phyloP scores from a whole-genome alignment of 2,329 filamentous ascomycete genomes.

The Trichophyton equinum region DNA sequence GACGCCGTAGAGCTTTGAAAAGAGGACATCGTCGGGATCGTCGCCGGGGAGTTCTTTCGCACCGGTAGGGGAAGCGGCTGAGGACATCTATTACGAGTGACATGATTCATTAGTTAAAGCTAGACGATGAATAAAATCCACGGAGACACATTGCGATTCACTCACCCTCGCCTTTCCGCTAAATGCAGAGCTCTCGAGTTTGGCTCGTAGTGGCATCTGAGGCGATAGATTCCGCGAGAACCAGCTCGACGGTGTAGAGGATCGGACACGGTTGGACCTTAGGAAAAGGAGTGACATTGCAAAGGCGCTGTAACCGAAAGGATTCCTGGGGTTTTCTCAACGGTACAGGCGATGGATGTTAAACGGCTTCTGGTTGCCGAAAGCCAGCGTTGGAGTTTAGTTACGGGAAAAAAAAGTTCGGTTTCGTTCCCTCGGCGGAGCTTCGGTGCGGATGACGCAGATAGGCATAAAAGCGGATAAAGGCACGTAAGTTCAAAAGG shows the following conservation, averaged over 20 bases:
- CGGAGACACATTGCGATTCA: background rate
- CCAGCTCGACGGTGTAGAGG: slow-evolving; percentile 35
- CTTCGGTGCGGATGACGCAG: background rate
- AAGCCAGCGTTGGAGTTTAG: background rate
- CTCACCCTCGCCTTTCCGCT: slow-evolving; percentile 42
- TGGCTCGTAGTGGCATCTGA: slow-evolving; percentile 70
- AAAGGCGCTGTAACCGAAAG: background rate
- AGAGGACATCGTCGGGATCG: slow-evolving; percentile 81
- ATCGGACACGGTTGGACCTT: slow-evolving; percentile 28
- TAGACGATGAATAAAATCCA: background rate
- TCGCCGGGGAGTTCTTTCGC: slow-evolving; percentile 52
- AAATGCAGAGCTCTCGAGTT: slow-evolving; percentile 51
- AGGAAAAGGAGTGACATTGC: slow-evolving; percentile 31
- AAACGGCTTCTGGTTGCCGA: background rate
- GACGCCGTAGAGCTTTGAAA: slow-evolving; percentile 76
- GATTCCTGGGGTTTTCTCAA: background rate
- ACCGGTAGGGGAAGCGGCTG: background rate
- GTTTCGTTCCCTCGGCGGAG: background rate
- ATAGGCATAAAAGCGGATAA: too few relatives aligned
- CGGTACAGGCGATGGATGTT: background rate
- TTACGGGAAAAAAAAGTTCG: background rate
- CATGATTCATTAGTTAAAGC: background rate
- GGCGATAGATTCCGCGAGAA: slow-evolving; percentile 32
- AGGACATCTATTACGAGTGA: background rate
- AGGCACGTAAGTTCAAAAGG: too few relatives aligned